phyloP scores from a whole-genome alignment of 2,329 filamentous ascomycete species.

The Aspergillus pseudotamarii region DNA sequence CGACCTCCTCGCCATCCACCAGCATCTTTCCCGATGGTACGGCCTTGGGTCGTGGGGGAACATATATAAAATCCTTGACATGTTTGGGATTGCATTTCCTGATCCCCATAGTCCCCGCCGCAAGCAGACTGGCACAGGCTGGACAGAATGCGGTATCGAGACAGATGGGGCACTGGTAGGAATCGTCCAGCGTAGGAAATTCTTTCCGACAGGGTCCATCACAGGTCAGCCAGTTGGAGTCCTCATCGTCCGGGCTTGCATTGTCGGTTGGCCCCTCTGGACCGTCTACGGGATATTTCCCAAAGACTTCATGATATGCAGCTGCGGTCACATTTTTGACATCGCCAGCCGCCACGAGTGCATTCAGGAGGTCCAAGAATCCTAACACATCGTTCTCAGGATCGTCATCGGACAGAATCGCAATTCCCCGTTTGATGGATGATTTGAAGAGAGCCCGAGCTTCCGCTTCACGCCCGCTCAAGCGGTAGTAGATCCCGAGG shows the following conservation, averaged over 20 bases:
- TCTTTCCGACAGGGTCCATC: constrained; percentile 8
- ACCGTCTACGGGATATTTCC: not conserved
- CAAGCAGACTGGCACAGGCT: constrained; percentile 1
- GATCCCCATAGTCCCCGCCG: not conserved
- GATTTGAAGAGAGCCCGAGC: constrained; percentile 10
- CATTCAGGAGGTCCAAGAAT: constrained; percentile 2
- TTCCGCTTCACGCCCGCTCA: constrained; percentile 6
- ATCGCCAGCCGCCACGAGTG: constrained; percentile 7
- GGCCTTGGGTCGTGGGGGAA: constrained; percentile 4
- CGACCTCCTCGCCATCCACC: not conserved
- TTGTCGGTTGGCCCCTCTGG: not conserved
- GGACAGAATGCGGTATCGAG: constrained; percentile 13
- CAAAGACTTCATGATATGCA: constrained; percentile 2
- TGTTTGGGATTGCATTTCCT: constrained; percentile 9
- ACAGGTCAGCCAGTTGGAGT: not conserved
- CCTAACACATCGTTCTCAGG: constrained; percentile 10
- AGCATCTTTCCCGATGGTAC: not conserved
- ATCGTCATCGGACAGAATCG: constrained; percentile 15
- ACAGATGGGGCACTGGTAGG: constrained; percentile 12
- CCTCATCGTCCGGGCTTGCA: not conserved
- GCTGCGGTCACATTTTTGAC: constrained; percentile 7
- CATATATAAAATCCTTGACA: constrained; percentile 9
- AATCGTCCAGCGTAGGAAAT: not conserved
- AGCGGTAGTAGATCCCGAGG: constrained; percentile 12
- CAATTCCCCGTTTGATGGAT: constrained; percentile 2